Base-by-base conservation (phyloP, 495 filamentous ascomycete species). In the Darksidea phi region DNA sequence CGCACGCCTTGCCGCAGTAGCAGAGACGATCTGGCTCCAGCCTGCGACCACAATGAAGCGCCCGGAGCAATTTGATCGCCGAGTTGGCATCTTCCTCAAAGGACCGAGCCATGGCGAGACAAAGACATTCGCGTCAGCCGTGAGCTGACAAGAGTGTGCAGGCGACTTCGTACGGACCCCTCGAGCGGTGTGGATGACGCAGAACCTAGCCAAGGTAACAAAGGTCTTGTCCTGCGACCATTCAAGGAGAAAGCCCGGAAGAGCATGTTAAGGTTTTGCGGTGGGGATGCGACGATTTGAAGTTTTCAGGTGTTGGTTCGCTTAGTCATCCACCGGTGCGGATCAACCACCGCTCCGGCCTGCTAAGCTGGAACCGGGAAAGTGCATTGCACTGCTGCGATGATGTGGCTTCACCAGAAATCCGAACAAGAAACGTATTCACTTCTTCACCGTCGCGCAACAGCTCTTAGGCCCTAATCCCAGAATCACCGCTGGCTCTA, bases 91-190 rank as follows among this genome's bases (percentile, higher is more conserved):
- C 18, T 2, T 17, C 10, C 23, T 49, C 50, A 45, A 37, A 43
- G 55, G 23, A 24, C 8, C 18, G 28, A 37, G 28, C 34, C 12
- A 43, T 21, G 41, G 18, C 3, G 32, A 48, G 24, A 64, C 46
- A 54, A 64, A 59, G 48, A 43, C 1, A 38, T 41, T 50, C 25
- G 59, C 61, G 61, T 64, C 54, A 64, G 61, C 60, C 49, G 32
- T 57, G 55, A 54, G 61, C 61, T 64, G 38, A 64, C 24, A 43
- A 54, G 47, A 47, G 24, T 37, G 48, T 48, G 48, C 4, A 13
- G 28, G 37, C 21, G 18, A 18, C 20, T 34, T 24, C 26, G 21
- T 46, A 21, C 12, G 17, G 38, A 38, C 5, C 28, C 15, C 25
- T 26, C 21, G n/a, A 8, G 57, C 34, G 47, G 57, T 45, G 57